These are phyloP conservation scores for Globisporangium recalcitrans DNA, from an alignment of 352 stramenopile species.

Conservation along the genomic window DNA sequence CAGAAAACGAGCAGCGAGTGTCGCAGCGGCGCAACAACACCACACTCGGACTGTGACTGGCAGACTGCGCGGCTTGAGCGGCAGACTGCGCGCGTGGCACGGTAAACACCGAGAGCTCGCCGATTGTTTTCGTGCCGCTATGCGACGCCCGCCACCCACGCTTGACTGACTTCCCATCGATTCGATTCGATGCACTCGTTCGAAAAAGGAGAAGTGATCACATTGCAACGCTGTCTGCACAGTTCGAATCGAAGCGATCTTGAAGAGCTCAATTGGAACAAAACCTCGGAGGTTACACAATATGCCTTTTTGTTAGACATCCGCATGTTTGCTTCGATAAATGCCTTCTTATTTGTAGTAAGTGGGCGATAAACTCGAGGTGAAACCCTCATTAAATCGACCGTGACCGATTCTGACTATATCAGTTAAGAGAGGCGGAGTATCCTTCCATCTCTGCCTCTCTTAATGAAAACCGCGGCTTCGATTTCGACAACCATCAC, in stretches of 20 bases:
- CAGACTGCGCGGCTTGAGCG: neutral
- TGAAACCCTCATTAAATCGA: neutral
- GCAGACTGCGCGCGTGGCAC: too few species aligned
- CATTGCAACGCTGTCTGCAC: neutral
- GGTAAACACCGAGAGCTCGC: conserved; percentile 1
- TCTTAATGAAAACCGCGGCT: neutral
- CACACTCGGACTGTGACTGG: neutral
- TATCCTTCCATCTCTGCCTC: neutral
- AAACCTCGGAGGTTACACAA: neutral
- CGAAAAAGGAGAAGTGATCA: neutral
- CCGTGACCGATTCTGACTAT: conserved; percentile 2
- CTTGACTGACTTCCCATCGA: neutral
- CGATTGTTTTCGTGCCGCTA: neutral
- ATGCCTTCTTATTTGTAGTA: neutral
- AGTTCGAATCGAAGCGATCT: neutral
- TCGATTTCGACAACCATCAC: neutral
- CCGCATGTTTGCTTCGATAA: neutral
- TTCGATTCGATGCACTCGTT: neutral
- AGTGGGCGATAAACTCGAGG: neutral
- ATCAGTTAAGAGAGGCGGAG: neutral
- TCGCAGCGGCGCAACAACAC: neutral
- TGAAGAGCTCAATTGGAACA: neutral
- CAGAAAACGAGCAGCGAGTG: neutral
- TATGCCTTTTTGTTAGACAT: neutral
- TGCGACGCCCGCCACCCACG: neutral